Evolutionary conservation across 1,139 yeast species (phyloP), one percentile per base, ranked within the genome.

Genomic region (Petasospora rhodanensis): DNA sequence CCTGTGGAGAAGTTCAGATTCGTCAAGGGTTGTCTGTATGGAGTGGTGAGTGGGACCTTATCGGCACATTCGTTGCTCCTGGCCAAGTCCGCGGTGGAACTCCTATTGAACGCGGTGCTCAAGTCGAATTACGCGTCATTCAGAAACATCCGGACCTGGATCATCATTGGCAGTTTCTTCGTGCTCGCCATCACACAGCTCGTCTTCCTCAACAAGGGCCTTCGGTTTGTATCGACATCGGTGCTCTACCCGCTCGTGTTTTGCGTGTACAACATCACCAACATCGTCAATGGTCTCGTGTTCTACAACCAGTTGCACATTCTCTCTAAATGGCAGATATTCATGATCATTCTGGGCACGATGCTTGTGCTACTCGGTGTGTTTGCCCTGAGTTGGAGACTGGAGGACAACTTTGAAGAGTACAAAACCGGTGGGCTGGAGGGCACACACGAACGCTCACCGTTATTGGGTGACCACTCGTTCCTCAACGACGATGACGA

Each of bases 61-160:
- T 82, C 95, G 0, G 95, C 95, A 0, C 95, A 85, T 54, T 83
- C 95, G 1, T 70, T 87, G 37, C 66, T 87, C 33, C 72, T 85
- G 61, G 95, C 96, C 18, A 87, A 87, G 56, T 76, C 89, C 2
- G 71, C 85, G 0, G 82, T 86, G 12, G 95, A 85, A 49, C 74
- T 82, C 14, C 56, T 80, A 5, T 54, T 76, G 3, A 67, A 63
- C 29, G 64, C 74, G 1, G 58, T 77, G 12, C 26, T 68, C 13
- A 61, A 61, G 34, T 55, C 59, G 7, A 51, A 41, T 24, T 34
- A 40, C 15, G 26, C 32, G 4, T 49, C 47, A 14, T 36, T 53
- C 13, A 35, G 33, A 19, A 40, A 39, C 30, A 29, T 47, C n/a
- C 43, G 32, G 29, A 38, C 52, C 16, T 49, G 52, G 52, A 12